These are phyloP conservation scores for Cucurbita ficifolia DNA, from an alignment of 306 rosid species.

Conservation along the genomic window DNA sequence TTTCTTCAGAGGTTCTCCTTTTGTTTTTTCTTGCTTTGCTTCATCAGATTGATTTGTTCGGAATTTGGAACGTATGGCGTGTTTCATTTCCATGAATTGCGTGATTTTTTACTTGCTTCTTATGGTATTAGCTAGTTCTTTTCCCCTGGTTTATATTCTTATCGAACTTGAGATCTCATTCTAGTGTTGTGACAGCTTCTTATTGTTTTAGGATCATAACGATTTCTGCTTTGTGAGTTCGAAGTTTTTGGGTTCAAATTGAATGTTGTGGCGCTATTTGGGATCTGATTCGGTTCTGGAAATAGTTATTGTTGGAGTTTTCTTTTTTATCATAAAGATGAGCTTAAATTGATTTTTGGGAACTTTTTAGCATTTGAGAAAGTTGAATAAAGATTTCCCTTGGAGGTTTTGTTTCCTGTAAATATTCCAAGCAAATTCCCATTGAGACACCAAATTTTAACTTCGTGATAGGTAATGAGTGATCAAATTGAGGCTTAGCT, in stretches of 20 bases:
- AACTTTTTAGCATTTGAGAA: neutral
- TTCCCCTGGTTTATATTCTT: neutral
- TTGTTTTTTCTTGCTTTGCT: neutral
- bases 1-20: neutral
- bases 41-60: neutral
- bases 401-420: neutral
- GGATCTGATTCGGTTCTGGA: constrained; percentile 2
- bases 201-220: neutral
- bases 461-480: neutral
- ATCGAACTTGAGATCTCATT: neutral
- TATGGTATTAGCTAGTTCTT: neutral
- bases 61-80: neutral
- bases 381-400: neutral
- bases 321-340: neutral
- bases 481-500: neutral
- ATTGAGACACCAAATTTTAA: neutral
- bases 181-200: neutral
- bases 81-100: neutral
- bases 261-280: neutral
- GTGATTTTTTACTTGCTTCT: neutral
- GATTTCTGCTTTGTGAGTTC: neutral
- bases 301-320: neutral
- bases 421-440: neutral
- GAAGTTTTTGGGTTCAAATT: neutral
- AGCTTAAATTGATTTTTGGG: neutral